A percentile compares a stretch with the other conserved stretches of the same genome.
Evolutionary conservation across 306 rosid genomes (phyloP).

Genomic region (Biancaea sappan): DNA sequence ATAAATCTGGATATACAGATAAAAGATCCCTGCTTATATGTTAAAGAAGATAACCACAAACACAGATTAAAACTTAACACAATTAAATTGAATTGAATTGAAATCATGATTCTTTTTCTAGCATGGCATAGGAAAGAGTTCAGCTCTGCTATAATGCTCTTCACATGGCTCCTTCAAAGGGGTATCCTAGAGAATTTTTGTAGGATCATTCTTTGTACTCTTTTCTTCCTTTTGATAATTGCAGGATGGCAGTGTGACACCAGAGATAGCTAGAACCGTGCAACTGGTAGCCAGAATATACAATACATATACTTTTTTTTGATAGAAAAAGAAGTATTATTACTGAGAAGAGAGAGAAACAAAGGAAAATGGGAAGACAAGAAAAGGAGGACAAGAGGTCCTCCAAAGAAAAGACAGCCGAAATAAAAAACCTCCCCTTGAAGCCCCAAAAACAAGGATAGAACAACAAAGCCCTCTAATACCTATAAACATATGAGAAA

Average conservation of each 20-base stretch:
- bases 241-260: background rate
- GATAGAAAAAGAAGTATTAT: no score
- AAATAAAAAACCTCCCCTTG: no score
- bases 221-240: background rate
- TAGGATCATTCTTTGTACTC: background rate
- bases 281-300: background rate
- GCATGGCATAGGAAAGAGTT: background rate
- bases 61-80: background rate
- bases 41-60: background rate
- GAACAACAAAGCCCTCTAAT: no score
- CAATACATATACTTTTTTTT: no score
- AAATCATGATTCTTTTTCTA: background rate
- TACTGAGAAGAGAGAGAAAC: no score
- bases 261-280: no score
- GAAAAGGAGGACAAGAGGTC: no score
- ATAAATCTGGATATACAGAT: background rate
- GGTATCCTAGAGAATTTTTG: background rate
- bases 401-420: no score
- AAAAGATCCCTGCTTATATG: background rate
- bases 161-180: background rate
- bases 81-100: background rate
- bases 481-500: no score
- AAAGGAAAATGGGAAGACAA: no score
- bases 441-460: no score
- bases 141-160: background rate